A percentile compares a stretch with the other conserved stretches of the same genome.
These are phyloP conservation scores for Myotisia sp. DNA, from an alignment of 2,329 filamentous ascomycete species.

Conservation along the genomic window DNA sequence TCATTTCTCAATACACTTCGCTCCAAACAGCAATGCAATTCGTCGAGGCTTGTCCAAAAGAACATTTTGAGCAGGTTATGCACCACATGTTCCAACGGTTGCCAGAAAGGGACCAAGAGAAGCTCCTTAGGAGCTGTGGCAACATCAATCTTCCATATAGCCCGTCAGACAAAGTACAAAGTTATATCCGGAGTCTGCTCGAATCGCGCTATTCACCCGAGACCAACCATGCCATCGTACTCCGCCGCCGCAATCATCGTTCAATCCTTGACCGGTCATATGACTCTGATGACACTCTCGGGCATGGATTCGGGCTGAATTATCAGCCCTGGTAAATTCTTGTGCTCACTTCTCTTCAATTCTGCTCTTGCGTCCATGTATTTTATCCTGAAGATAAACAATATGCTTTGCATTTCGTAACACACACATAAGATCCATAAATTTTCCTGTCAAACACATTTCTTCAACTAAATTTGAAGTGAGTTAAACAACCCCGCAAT, in stretches of 20 bases:
- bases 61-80: not conserved
- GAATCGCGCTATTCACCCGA: not conserved
- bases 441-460: too few relatives aligned
- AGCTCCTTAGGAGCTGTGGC: not conserved
- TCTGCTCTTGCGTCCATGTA: too few relatives aligned
- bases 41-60: not conserved
- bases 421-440: too few relatives aligned
- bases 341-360: too few relatives aligned
- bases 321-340: too few relatives aligned
- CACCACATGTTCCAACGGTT: not conserved
- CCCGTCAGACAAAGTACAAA: not conserved
- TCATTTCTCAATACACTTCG: not conserved
- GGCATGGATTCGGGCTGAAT: not conserved
- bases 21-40: conserved; percentile 3
- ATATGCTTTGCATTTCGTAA: too few relatives aligned
- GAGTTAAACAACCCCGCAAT: too few relatives aligned
- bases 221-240: too few relatives aligned
- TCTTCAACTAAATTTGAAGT: too few relatives aligned
- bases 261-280: not conserved
- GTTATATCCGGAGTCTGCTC: too few relatives aligned
- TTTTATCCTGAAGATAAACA: too few relatives aligned
- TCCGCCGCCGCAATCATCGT: not conserved
- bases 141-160: not conserved
- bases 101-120: not conserved
- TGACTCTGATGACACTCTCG: not conserved